Evolutionary conservation across 176 grass and related monocot genomes (phyloP).

Genomic region (Zoysia pacifica): DNA sequence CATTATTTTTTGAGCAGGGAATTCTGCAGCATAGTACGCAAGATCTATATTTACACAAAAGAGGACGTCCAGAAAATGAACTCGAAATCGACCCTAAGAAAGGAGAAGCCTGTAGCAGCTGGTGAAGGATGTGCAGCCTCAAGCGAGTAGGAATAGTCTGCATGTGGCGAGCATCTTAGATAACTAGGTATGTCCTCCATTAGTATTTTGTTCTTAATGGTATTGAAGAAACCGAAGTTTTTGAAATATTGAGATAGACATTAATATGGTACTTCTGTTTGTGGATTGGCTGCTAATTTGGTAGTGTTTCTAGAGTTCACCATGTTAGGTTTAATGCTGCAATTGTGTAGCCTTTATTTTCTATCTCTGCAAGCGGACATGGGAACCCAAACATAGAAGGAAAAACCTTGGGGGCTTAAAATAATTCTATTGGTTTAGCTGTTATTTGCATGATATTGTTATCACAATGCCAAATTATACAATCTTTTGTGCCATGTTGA

Average conservation of each 20-base stretch:
- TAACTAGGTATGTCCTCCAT: slow-evolving; percentile 36
- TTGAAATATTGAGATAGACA: no score
- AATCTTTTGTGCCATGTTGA: no score
- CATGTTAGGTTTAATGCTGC: no score
- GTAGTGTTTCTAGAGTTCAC: no score
- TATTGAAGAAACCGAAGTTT: no score
- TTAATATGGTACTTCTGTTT: not conserved
- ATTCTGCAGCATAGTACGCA: slow-evolving; percentile 77
- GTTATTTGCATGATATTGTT: no score
- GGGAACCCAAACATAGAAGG: no score
- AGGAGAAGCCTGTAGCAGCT: slow-evolving; percentile 37
- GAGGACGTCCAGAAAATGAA: slow-evolving; percentile 95
- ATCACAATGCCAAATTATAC: no score
- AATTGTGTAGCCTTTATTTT: no score
- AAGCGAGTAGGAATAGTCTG: slow-evolving; percentile 42
- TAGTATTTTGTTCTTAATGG: not conserved
- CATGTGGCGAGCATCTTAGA: slow-evolving; percentile 26
- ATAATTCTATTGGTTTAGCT: no score
- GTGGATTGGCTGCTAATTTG: not conserved
- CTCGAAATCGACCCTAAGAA: slow-evolving; percentile 52
- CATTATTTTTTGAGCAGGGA: slow-evolving; percentile 54
- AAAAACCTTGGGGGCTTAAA: no score
- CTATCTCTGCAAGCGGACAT: no score
- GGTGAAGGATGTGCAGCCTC: slow-evolving; percentile 39
- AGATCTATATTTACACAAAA: slow-evolving; percentile 87